Conservation (phyloP, 75 land plant species). For the Cunninghamia lanceolata region DNA sequence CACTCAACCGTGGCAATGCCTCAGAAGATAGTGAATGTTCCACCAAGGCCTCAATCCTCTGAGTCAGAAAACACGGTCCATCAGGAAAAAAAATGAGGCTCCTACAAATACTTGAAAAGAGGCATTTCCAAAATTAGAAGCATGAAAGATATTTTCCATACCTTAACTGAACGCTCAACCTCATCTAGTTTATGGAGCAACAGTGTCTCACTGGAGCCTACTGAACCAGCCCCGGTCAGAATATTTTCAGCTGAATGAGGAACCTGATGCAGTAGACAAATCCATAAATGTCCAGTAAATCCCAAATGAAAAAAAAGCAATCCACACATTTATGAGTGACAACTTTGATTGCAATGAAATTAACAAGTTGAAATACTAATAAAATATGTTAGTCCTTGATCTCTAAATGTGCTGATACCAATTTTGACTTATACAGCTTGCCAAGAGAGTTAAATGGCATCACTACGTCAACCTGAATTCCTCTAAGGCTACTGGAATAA, state of each 20-base stretch:
- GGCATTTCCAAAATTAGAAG: not conserved
- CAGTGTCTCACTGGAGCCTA: not conserved
- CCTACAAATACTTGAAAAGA: not conserved
- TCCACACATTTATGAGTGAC: not conserved
- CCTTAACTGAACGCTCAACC: constrained; percentile 9
- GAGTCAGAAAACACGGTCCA: not conserved
- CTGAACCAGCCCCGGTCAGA: not conserved
- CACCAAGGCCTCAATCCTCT: constrained; percentile 9
- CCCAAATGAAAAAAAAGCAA: not conserved
- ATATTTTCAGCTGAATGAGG: not conserved
- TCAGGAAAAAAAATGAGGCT: not conserved
- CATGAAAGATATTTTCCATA: not conserved
- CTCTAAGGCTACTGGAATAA: not conserved
- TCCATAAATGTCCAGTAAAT: not conserved
- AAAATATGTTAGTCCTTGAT: not conserved
- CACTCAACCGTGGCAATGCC: constrained; percentile 4
- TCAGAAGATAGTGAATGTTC: constrained; percentile 1
- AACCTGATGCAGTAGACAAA: not conserved
- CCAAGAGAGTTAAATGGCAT: not conserved
- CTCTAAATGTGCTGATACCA: not conserved
- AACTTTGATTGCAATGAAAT: not conserved
- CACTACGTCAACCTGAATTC: not conserved
- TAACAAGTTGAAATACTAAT: not conserved
- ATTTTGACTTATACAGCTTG: not conserved
- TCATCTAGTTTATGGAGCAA: constrained; percentile 10